Evolutionary conservation across 768 basidiomycete genomes (phyloP), one percentile per base, ranked within the genome.

Genomic region (Dacryopinax spathularia): DNA sequence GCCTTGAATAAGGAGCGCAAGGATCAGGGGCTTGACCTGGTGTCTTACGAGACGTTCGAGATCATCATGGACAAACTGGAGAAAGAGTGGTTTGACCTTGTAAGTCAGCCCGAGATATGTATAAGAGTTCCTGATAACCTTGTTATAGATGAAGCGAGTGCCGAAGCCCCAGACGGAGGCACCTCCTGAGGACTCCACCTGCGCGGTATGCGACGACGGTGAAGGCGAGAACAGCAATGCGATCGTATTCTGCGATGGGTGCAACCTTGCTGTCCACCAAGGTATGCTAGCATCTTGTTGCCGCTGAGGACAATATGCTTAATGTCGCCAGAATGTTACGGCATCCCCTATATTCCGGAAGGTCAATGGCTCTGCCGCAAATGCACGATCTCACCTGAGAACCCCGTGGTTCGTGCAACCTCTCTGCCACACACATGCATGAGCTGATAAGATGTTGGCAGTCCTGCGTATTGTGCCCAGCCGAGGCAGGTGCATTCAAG

Each of bases 331-430:
- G 96, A 99, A 72, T 99, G 96, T 71, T 99, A 99, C 70, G 96
- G 96, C 20, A 92, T 99, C 1, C 96, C 96, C 12, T 99, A 99
- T 72, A 97, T 99, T 64, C 96, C 96, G 0, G 96, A 99, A 77
- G 96, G 96, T 1, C 96, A 99, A 73, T 99, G 96, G 96, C 82
- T 99, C 34, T 99, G 96, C 73, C 79, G 96, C 48, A 99, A 99
- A 75, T 99, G 96, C 70, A 97, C 93, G 0, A 93, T 98, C 10
- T 95, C 92, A 0, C 96, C 96, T 0, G 95, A 97, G 74, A 89
- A 86, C 68, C 91, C 94, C 15, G 96, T 99, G 65, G 93, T 94
- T 71, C 67, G 89, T 76, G 27, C 16, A 37, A 1, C 43, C 33
- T 27, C 61, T 20, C 18, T 20, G 35, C 34, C 64, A 9, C 33